Evolutionary conservation across 2,329 filamentous ascomycete genomes (phyloP).

Genomic region (Graphilbum sp.): DNA sequence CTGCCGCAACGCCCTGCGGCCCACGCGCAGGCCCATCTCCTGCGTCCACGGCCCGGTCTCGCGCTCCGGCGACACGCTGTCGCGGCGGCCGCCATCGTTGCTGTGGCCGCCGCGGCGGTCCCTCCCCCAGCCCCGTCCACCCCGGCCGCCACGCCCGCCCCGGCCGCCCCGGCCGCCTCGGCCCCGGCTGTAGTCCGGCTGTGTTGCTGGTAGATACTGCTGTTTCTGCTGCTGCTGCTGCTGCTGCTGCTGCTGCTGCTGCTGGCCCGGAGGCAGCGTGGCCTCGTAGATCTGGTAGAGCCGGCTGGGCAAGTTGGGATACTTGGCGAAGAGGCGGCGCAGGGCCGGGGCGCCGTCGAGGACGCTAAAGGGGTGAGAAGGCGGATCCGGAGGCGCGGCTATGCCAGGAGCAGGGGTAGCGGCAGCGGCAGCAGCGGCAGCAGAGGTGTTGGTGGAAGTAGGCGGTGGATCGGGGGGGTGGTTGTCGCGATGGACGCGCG

Average conservation of each 20-base stretch:
- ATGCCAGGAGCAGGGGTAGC: not conserved
- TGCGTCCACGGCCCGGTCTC: constrained; percentile 31
- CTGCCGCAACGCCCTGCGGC: constrained; percentile 34
- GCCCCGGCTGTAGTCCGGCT: not conserved
- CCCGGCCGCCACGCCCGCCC: not conserved
- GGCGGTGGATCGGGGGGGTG: constrained; percentile 11
- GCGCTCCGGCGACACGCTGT: not conserved
- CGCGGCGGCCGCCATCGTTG: not conserved
- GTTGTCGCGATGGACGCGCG: constrained; percentile 16
- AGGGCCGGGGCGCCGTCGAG: constrained; percentile 35
- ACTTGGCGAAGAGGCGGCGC: constrained; percentile 31
- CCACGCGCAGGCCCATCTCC: constrained; percentile 40
- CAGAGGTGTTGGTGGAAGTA: constrained; percentile 3
- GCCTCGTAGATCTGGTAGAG: constrained; percentile 32
- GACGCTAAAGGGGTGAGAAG: constrained; percentile 29
- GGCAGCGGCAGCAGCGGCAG: not conserved
- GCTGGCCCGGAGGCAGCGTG: constrained; percentile 26
- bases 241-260: too few species aligned
- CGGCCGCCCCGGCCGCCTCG: not conserved
- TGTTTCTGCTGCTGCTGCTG: too few species aligned
- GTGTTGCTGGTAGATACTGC: too few species aligned
- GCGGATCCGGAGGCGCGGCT: not conserved
- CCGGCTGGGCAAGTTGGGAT: constrained; percentile 30
- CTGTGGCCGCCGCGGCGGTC: not conserved
- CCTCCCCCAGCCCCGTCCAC: too few species aligned